phyloP scores from a whole-genome alignment of 805 yeast genomes.

The Saccharomycopsis malanga region DNA sequence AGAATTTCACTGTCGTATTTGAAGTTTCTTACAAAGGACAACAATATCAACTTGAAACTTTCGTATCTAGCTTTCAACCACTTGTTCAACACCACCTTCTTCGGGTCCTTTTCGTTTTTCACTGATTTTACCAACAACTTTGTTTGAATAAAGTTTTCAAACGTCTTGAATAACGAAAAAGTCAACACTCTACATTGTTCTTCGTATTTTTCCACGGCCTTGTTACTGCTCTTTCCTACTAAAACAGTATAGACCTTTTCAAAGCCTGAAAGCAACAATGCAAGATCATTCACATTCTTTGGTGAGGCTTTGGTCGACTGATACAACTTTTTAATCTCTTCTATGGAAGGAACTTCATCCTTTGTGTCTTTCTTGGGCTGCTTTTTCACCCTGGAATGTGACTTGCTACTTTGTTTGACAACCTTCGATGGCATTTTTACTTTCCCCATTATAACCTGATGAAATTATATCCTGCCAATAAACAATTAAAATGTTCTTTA shows the following conservation, averaged over 20 bases:
- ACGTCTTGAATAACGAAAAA: conserved; percentile 38
- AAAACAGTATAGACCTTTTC: conserved; percentile 25
- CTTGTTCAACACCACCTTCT: conserved; percentile 42
- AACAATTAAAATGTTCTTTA: too few species aligned
- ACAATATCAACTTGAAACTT: conserved; percentile 40
- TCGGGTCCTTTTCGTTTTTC: conserved; percentile 33
- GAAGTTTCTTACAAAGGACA: conserved; percentile 35
- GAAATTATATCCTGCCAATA: too few species aligned
- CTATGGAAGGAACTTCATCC: not conserved
- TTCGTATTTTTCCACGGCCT: conserved; percentile 1
- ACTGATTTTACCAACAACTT: conserved; percentile 34
- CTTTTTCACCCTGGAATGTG: not conserved
- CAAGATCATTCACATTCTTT: conserved; percentile 50
- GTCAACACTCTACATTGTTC: conserved; percentile 33
- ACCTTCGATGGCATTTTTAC: not conserved
- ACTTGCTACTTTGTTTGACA: not conserved
- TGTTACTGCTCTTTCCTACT: not conserved
- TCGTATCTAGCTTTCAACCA: conserved; percentile 62
- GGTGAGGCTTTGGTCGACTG: conserved; percentile 36
- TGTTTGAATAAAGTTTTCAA: conserved; percentile 40
- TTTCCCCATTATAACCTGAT: too few species aligned
- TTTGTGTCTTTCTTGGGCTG: not conserved
- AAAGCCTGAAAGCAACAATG: conserved; percentile 37
- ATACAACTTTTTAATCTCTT: conserved; percentile 24
- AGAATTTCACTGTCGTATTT: conserved; percentile 37